Evolutionary conservation across 352 stramenopile species (phyloP).

Genomic region (Phytophthora litchii): DNA sequence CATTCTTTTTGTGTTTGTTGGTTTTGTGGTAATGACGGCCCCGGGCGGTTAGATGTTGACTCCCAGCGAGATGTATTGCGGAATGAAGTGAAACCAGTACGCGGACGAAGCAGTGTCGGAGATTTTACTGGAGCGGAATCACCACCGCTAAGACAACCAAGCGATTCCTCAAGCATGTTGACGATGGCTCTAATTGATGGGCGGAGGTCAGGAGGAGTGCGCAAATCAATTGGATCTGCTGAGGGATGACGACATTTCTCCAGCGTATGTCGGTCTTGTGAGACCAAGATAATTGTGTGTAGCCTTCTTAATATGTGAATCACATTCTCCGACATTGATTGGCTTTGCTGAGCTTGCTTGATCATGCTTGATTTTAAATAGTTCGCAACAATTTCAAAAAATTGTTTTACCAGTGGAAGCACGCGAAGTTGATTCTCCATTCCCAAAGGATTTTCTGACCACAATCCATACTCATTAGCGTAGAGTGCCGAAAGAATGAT

Average conservation of each 20-base stretch:
- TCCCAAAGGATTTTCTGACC: slow-evolving; percentile 5
- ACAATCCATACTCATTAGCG: slow-evolving; percentile 23
- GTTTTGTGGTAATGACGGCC: slow-evolving; percentile 10
- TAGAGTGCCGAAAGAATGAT: slow-evolving; percentile 48
- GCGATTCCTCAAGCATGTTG: slow-evolving; percentile 41
- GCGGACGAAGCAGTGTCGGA: slow-evolving; percentile 2
- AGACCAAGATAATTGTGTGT: slow-evolving; percentile 68
- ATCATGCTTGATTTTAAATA: slow-evolving; percentile 51
- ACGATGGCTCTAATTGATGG: slow-evolving; percentile 60
- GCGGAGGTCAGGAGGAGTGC: slow-evolving; percentile 61
- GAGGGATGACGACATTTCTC: slow-evolving; percentile 51
- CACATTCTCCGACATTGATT: slow-evolving; percentile 40
- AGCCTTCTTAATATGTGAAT: slow-evolving; percentile 51
- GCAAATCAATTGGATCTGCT: slow-evolving; percentile 64
- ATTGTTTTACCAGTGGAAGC: slow-evolving; percentile 48
- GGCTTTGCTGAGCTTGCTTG: slow-evolving; percentile 41
- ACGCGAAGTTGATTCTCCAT: slow-evolving; percentile 19
- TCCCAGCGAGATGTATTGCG: slow-evolving; percentile 27
- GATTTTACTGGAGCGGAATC: slow-evolving; percentile 6
- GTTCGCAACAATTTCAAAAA: slow-evolving; percentile 54
- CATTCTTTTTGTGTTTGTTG: slow-evolving; percentile 30
- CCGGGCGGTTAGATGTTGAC: slow-evolving; percentile 11
- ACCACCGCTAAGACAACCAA: slow-evolving; percentile 26
- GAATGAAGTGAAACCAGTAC: slow-evolving; percentile 28
- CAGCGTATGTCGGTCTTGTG: slow-evolving; percentile 55